These are phyloP conservation scores for Vigna unguiculata DNA, from an alignment of 306 rosid species.

Conservation along the genomic window DNA sequence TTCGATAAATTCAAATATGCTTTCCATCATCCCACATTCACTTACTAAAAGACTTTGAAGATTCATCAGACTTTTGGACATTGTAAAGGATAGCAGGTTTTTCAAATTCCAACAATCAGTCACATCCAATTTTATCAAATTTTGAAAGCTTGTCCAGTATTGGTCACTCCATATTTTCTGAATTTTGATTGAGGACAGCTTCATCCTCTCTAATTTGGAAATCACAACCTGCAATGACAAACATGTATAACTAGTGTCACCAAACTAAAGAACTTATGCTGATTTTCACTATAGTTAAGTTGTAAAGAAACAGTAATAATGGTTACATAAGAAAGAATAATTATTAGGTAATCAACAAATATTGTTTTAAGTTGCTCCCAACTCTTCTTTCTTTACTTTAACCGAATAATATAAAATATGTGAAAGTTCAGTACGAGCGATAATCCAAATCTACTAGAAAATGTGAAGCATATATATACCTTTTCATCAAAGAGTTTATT, in stretches of 20 bases:
- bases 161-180: not conserved
- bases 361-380: not conserved
- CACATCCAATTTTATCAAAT: not conserved
- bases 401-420: not conserved
- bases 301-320: too few species aligned
- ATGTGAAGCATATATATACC: not conserved
- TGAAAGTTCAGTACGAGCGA: not conserved
- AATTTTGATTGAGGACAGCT: not conserved
- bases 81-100: not conserved
- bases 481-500: not conserved
- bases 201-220: not conserved
- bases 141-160: not conserved
- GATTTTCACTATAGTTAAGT: too few species aligned
- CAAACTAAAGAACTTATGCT: too few species aligned
- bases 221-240: not conserved
- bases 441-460: not conserved
- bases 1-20: not conserved
- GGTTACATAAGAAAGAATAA: too few species aligned
- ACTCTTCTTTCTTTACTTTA: not conserved
- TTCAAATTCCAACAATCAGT: not conserved
- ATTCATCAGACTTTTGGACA: not conserved
- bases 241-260: too few species aligned
- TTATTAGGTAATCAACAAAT: too few species aligned
- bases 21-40: not conserved
- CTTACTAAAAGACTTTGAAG: slow-evolving; percentile 1